phyloP scores from a whole-genome alignment of 768 basidiomycete species.

The Trametes sanguinea region DNA sequence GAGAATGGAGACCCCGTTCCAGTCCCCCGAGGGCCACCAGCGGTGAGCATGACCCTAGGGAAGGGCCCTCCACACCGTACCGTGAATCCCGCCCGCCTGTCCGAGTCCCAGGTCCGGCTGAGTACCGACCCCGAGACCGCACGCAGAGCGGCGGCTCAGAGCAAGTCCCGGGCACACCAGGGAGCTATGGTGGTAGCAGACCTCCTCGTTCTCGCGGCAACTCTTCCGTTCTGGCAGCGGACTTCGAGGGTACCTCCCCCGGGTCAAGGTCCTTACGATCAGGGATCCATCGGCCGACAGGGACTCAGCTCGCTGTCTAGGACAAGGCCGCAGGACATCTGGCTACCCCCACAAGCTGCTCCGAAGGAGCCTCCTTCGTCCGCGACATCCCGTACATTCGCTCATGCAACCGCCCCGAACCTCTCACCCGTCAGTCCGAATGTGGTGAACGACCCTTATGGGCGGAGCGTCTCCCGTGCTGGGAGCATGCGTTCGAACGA shows the following conservation, averaged over 20 bases:
- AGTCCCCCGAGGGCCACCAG: slow-evolving; percentile 4
- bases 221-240: slow-evolving; percentile 19
- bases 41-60: slow-evolving; percentile 21
- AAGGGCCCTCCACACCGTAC: slow-evolving; percentile 7
- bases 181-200: slow-evolving; percentile 10
- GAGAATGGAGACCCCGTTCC: slow-evolving; percentile 17
- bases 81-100: slow-evolving; percentile 18
- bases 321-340: slow-evolving; percentile 43
- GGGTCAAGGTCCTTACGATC: slow-evolving; percentile 9
- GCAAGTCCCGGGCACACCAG: slow-evolving; percentile 11
- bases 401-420: slow-evolving; percentile 35
- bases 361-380: slow-evolving; percentile 39
- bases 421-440: slow-evolving; percentile 16
- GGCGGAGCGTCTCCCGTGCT: slow-evolving; percentile 37
- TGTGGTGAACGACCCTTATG: slow-evolving; percentile 47
- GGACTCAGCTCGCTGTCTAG: slow-evolving; percentile 30
- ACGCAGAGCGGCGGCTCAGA: slow-evolving; percentile 21
- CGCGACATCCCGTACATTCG: slow-evolving; percentile 42
- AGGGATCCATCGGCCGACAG: slow-evolving; percentile 19
- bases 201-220: slow-evolving; percentile 26
- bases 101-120: slow-evolving; percentile 9
- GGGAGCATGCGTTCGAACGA: slow-evolving; percentile 22
- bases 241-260: slow-evolving; percentile 9
- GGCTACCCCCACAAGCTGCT: slow-evolving; percentile 47
- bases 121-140: slow-evolving; percentile 19